These are phyloP conservation scores for Neofusicoccum kwambonambiense DNA, from an alignment of 2,329 filamentous ascomycete species.

Conservation along the genomic window DNA sequence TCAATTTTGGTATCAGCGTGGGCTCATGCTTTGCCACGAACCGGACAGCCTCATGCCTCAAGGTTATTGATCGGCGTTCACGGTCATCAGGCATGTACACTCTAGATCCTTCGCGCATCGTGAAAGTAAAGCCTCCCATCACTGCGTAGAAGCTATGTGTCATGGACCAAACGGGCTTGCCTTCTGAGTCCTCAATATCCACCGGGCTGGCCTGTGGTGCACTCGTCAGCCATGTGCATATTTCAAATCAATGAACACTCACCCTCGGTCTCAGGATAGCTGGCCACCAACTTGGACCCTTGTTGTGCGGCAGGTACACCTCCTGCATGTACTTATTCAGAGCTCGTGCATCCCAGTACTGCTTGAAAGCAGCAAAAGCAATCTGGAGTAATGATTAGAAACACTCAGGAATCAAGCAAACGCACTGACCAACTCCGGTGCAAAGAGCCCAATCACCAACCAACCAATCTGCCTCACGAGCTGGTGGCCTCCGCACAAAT, in stretches of 20 bases:
- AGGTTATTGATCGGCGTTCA: not conserved
- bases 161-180: constrained; percentile 20
- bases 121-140: constrained; percentile 23
- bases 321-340: not conserved
- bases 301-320: not conserved
- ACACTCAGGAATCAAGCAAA: no score
- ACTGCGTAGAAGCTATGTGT: constrained; percentile 22
- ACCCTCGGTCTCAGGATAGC: not conserved
- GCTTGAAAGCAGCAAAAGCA: constrained; percentile 16
- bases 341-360: not conserved
- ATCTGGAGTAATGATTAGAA: not conserved
- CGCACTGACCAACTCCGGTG: constrained; percentile 14
- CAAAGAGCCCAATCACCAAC: constrained; percentile 17
- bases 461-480: constrained; percentile 14
- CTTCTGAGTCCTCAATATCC: not conserved
- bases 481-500: constrained; percentile 3
- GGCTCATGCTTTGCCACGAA: constrained; percentile 12
- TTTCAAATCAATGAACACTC: not conserved
- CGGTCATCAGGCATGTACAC: not conserved
- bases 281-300: not conserved
- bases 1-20: not conserved
- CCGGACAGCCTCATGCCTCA: constrained; percentile 13
- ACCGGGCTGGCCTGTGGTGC: not conserved
- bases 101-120: not conserved
- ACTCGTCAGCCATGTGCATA: not conserved